Evolutionary conservation across 805 yeast genomes (phyloP), one percentile per base, ranked within the genome.

Genomic region (Schwanniomyces yamadae): DNA sequence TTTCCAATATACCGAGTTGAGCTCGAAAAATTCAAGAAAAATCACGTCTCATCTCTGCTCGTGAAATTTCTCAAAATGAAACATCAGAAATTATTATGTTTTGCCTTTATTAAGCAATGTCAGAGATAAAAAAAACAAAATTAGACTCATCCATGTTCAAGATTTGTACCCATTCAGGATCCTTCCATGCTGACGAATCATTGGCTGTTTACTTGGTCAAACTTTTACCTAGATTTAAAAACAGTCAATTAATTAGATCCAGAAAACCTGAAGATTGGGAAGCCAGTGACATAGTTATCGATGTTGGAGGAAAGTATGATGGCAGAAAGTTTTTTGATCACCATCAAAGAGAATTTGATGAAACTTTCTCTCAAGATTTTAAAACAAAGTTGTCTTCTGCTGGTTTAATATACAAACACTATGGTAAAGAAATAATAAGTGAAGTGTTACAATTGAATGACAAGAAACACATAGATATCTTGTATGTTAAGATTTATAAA

Each of bases 111-210:
- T n/a, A n/a, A n/a, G n/a, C 9, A 19, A 36, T 36, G 39, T 30
- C 39, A 21, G 36, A 31, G 18, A 31, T 17, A 5, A 40, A 40
- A 30, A 40, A 29, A 33, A 26, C 32, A 6, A 40, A 40, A 25
- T 12, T 40, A 36, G 43, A 31, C 13, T 25, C 40, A n/a, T 11
- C 36, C 22, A 53, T 68, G 54, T 56, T 79, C 41, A 79, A 77
- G 52, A 85, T 90, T 39, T 91, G 96, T 55, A 90, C 96, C 9
- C 95, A 85, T 52, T 83, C 90, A 32, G 99, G 99, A 6, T 75
- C 89, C 0, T 93, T 93, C 72, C 99, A 93, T 57, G 98, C 98
- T 8, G 99, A 93, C 60, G 99, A 93, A 61, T 81, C 95, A 8
- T 73, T 93, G 34, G 99, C 98, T 2, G 96, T 91, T 3, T 90